phyloP scores from a whole-genome alignment of 192 early-diverging fungal genomes.

The Gonapodya sp. region DNA sequence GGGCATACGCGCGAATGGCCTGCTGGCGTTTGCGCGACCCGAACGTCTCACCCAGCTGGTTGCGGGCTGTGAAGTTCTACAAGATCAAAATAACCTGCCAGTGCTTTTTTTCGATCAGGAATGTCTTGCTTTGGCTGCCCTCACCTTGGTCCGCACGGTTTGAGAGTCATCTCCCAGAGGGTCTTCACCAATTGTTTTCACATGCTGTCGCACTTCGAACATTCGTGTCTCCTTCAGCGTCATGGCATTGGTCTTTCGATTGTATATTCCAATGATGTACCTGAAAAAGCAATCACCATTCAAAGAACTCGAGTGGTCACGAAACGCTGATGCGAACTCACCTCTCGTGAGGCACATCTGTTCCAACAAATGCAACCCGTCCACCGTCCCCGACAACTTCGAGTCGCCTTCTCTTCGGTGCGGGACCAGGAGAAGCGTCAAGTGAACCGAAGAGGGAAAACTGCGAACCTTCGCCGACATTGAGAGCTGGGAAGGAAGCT shows the following conservation, averaged over 20 bases:
- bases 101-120: too few relatives aligned
- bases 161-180: neutral
- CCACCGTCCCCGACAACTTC: neutral
- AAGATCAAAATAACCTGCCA: neutral
- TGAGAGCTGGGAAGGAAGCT: neutral
- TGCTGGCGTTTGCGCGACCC: slow-evolving; percentile 85
- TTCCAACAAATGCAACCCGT: neutral
- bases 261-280: neutral
- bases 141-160: neutral
- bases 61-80: slow-evolving; percentile 53
- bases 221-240: neutral
- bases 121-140: neutral
- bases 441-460: neutral
- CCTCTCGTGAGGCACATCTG: neutral
- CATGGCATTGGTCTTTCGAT: neutral
- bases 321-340: too few relatives aligned
- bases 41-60: slow-evolving; percentile 79
- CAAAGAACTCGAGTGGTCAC: too few relatives aligned
- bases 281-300: too few relatives aligned
- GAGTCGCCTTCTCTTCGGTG: neutral
- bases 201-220: neutral
- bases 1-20: slow-evolving; percentile 67
- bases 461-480: neutral
- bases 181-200: neutral
- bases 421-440: neutral